A percentile compares a stretch with the other conserved stretches of the same genome.
Evolutionary conservation across 1,284 basidiomycete species (phyloP).

Genomic region (Ustilago vetiveriae): DNA sequence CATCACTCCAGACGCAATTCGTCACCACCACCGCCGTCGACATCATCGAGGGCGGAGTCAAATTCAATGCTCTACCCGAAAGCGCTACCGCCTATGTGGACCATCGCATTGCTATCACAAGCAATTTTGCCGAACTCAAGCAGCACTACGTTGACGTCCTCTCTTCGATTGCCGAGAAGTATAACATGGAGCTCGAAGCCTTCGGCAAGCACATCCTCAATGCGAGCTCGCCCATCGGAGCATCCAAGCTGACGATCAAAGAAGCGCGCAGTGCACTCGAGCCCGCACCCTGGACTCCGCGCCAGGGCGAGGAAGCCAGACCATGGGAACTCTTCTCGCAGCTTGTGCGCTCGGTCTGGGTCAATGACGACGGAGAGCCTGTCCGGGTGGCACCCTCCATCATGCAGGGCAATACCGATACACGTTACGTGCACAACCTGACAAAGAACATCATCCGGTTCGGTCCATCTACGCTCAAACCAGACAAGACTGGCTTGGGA

Average conservation of each 20-base stretch:
- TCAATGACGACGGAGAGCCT: slow-evolving; percentile 66
- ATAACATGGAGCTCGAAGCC: slow-evolving; percentile 69
- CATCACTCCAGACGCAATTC: slow-evolving; percentile 69
- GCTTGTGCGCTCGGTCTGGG: slow-evolving; percentile 70
- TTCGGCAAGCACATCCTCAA: slow-evolving; percentile 61
- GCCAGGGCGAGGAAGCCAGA: slow-evolving; percentile 67
- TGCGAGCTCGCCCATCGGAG: slow-evolving; percentile 8
- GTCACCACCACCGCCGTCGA: slow-evolving; percentile 78
- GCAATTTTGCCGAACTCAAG: slow-evolving; percentile 71
- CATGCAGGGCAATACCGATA: slow-evolving; percentile 70
- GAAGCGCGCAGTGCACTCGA: slow-evolving; percentile 72
- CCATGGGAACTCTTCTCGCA: slow-evolving; percentile 71
- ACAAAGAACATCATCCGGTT: slow-evolving; percentile 73
- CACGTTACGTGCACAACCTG: slow-evolving; percentile 71
- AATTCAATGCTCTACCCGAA: slow-evolving; percentile 75
- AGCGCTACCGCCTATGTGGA: slow-evolving; percentile 72
- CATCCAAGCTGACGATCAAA: slow-evolving; percentile 62
- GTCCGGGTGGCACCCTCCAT: slow-evolving; percentile 72
- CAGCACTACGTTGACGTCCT: slow-evolving; percentile 70
- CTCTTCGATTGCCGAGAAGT: slow-evolving; percentile 68
- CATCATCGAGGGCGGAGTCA: slow-evolving; percentile 76
- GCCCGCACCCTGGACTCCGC: slow-evolving; percentile 73
- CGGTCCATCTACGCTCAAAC: slow-evolving; percentile 57
- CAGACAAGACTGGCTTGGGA: slow-evolving; percentile 67
- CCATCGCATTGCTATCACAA: slow-evolving; percentile 73